Conservation (phyloP, 331 rosid genomes). For the Arachis monticola region DNA sequence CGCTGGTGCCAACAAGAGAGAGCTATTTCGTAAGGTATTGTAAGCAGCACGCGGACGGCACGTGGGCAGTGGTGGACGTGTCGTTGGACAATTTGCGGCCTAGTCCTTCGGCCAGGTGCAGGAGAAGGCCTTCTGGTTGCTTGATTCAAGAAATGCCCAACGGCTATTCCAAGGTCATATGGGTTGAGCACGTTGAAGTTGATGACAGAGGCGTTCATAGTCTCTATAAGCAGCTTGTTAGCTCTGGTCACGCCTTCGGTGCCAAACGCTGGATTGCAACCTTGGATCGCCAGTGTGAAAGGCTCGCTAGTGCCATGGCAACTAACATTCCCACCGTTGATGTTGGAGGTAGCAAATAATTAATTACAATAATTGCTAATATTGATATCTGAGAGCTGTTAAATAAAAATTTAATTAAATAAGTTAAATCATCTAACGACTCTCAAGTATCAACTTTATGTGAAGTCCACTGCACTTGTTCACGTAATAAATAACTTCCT, state of each 20-base stretch:
- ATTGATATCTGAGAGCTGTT: too few relatives aligned
- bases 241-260: constrained; percentile 91
- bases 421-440: too few relatives aligned
- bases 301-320: constrained; percentile 94
- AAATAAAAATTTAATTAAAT: too few relatives aligned
- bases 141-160: constrained; percentile 97
- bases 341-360: constrained; percentile 69
- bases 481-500: too few relatives aligned
- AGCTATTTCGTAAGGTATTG: constrained; percentile 92
- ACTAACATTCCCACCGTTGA: constrained; percentile 81
- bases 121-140: constrained; percentile 95
- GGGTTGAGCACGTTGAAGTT: constrained; percentile 96
- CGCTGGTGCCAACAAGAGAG: constrained; percentile 94
- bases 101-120: constrained; percentile 64
- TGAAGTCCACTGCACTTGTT: too few relatives aligned
- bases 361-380: too few relatives aligned
- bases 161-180: constrained; percentile 93
- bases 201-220: constrained; percentile 95
- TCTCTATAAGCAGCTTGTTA: constrained; percentile 89
- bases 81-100: constrained; percentile 89
- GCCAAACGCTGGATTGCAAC: constrained; percentile 96
- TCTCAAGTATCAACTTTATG: too few relatives aligned
- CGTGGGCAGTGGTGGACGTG: constrained; percentile 98
- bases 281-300: constrained; percentile 90
- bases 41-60: constrained; percentile 85